A percentile compares a stretch with the other conserved stretches of the same genome.
Conservation (phyloP, 306 rosid species). For the Erythrophleum fordii region DNA sequence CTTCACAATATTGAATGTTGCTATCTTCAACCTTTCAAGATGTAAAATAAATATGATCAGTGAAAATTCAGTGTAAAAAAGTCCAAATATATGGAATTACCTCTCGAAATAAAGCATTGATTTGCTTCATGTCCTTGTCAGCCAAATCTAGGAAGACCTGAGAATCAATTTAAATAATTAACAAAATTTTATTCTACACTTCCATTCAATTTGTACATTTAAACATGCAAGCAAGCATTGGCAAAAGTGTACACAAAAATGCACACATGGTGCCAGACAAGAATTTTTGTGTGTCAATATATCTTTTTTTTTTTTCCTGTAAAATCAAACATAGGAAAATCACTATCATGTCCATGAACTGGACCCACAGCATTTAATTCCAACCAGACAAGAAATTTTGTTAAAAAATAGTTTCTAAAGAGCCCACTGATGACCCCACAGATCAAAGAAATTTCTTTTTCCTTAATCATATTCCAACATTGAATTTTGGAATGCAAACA, state of each 20-base stretch:
- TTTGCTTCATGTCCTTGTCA: constrained; percentile 90
- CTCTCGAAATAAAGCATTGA: constrained; percentile 83
- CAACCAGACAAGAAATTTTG: background rate
- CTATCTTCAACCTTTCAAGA: constrained; percentile 19
- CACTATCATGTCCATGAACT: background rate
- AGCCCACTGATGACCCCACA: background rate
- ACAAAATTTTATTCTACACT: constrained; percentile 28
- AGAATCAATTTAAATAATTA: constrained; percentile 34
- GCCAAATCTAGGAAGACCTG: constrained; percentile 90
- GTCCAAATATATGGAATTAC: constrained; percentile 47
- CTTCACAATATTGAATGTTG: constrained; percentile 26
- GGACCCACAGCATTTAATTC: background rate
- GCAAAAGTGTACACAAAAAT: constrained; percentile 21
- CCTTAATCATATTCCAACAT: background rate
- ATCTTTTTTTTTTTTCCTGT: background rate
- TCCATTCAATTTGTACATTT: background rate
- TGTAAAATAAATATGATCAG: background rate
- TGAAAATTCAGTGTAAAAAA: background rate
- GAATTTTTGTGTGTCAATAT: background rate
- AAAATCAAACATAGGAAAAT: background rate
- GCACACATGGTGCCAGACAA: background rate
- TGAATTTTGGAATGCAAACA: background rate
- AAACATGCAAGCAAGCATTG: constrained; percentile 6
- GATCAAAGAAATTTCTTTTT: background rate
- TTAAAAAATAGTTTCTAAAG: background rate